phyloP scores from a whole-genome alignment of 257 asterid species.

The Pogostemon cablin region DNA sequence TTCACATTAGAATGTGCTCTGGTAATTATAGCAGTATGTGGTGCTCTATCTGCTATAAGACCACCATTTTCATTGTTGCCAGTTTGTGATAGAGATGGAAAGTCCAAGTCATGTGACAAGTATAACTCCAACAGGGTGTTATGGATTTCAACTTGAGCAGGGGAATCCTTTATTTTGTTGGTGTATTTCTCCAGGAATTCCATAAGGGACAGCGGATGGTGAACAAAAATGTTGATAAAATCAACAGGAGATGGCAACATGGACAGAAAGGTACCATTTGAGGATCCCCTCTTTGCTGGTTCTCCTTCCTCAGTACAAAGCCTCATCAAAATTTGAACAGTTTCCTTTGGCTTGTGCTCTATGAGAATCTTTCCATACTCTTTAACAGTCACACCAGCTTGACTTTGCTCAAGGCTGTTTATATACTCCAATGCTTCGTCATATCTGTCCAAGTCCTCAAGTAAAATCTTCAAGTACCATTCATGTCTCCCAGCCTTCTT shows the following conservation, averaged over 20 bases:
- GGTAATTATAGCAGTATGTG: slow-evolving; percentile 35
- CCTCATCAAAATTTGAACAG: slow-evolving; percentile 81
- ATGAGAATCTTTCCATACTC: slow-evolving; percentile 93
- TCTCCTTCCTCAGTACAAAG: slow-evolving; percentile 95
- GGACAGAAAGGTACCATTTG: slow-evolving; percentile 61
- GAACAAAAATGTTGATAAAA: slow-evolving; percentile 83
- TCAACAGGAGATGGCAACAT: slow-evolving; percentile 99
- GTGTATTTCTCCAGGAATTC: slow-evolving; percentile 87
- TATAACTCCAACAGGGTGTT: slow-evolving; percentile 88
- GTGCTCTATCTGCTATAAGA: slow-evolving; percentile 38
- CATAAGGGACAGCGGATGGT: slow-evolving; percentile 85
- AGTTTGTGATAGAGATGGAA: slow-evolving; percentile 69
- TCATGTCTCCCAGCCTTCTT: slow-evolving; percentile 95
- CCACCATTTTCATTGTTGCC: slow-evolving; percentile 46
- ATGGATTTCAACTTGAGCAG: slow-evolving; percentile 95
- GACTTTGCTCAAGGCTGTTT: slow-evolving; percentile 88
- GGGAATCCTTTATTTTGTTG: slow-evolving; percentile 81
- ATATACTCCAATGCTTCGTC: slow-evolving; percentile 92
- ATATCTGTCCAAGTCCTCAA: slow-evolving; percentile 89
- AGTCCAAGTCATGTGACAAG: slow-evolving; percentile 78
- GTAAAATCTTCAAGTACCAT: slow-evolving; percentile 90
- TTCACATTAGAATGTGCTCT: slow-evolving; percentile 53
- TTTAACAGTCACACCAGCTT: slow-evolving; percentile 91
- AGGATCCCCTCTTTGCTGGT: slow-evolving; percentile 48
- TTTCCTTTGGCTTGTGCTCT: slow-evolving; percentile 88